Evolutionary conservation across 352 stramenopile species (phyloP).

Genomic region (Pythium sukuiense): DNA sequence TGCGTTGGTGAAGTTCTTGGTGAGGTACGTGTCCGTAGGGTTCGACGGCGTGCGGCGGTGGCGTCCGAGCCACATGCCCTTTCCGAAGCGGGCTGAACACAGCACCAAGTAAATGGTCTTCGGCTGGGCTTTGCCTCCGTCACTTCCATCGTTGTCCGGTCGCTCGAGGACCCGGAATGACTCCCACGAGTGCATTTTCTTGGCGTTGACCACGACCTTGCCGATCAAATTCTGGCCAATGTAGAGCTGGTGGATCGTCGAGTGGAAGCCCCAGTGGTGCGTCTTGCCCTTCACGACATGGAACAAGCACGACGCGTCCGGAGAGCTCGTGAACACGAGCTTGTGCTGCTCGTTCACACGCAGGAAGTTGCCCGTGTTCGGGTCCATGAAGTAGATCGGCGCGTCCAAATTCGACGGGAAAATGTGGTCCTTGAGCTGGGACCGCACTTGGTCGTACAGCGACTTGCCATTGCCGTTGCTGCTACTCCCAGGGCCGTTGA

Average conservation of each 20-base stretch:
- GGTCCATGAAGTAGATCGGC: conserved; percentile 74
- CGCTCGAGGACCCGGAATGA: conserved; percentile 67
- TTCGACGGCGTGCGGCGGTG: conserved; percentile 31
- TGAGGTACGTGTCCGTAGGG: conserved; percentile 47
- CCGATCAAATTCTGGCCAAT: conserved; percentile 79
- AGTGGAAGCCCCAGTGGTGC: conserved; percentile 82
- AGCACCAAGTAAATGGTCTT: conserved; percentile 67
- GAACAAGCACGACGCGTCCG: conserved; percentile 74
- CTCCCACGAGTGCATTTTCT: conserved; percentile 75
- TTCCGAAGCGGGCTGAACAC: conserved; percentile 75
- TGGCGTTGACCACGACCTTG: conserved; percentile 50
- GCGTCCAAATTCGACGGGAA: conserved; percentile 43
- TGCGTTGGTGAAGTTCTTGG: conserved; percentile 71
- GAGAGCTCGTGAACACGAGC: conserved; percentile 58
- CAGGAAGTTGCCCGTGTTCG: conserved; percentile 49
- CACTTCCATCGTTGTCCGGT: conserved; percentile 19
- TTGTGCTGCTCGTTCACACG: conserved; percentile 62
- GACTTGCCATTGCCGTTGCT: conserved; percentile 44
- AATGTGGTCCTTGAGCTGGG: conserved; percentile 53
- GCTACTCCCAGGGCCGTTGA: conserved; percentile 7
- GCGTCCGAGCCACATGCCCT: conserved; percentile 78
- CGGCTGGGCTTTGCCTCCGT: conserved; percentile 22
- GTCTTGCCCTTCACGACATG: conserved; percentile 69
- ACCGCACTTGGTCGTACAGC: conserved; percentile 67
- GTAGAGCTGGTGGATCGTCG: conserved; percentile 57